Conservation (phyloP, 140 eudicot genomes). For the Flaveria floridana region DNA sequence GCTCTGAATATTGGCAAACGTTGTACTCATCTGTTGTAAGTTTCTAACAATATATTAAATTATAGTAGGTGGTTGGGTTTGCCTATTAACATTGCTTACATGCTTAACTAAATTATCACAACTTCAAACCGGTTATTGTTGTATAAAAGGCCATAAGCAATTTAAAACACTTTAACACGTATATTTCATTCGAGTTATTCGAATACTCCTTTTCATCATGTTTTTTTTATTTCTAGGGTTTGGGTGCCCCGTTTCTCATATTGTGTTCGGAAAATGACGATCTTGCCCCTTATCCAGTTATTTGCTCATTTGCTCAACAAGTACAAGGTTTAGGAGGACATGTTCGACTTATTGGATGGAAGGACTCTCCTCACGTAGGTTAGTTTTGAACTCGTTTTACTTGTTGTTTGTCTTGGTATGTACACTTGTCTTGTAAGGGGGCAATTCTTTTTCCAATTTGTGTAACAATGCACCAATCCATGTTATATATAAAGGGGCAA, state of each 20-base stretch:
- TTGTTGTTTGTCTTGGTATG: background rate
- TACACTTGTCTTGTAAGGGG: too few species aligned
- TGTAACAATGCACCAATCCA: background rate
- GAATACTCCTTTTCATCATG: background rate
- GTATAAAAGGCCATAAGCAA: background rate
- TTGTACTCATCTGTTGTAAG: slow-evolving; percentile 87
- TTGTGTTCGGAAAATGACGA: slow-evolving; percentile 73
- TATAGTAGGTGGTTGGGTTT: background rate
- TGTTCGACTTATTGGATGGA: slow-evolving; percentile 66
- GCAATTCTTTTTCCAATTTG: background rate
- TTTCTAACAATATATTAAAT: background rate
- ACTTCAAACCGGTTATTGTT: background rate
- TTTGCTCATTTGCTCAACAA: slow-evolving; percentile 61
- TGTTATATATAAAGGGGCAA: background rate
- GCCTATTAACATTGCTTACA: background rate
- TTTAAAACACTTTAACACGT: too few species aligned
- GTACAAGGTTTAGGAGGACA: slow-evolving; percentile 72
- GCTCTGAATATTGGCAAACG: slow-evolving; percentile 78
- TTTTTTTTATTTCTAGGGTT: slow-evolving; percentile 38
- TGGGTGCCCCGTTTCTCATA: slow-evolving; percentile 81
- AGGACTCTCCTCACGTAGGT: slow-evolving; percentile 67
- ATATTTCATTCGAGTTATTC: background rate
- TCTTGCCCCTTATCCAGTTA: slow-evolving; percentile 56
- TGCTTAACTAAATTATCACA: background rate
- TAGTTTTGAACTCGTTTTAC: slow-evolving; percentile 36